Evolutionary conservation across 768 basidiomycete species (phyloP), one percentile per base, ranked within the genome.

Genomic region (Podaxis rugospora): DNA sequence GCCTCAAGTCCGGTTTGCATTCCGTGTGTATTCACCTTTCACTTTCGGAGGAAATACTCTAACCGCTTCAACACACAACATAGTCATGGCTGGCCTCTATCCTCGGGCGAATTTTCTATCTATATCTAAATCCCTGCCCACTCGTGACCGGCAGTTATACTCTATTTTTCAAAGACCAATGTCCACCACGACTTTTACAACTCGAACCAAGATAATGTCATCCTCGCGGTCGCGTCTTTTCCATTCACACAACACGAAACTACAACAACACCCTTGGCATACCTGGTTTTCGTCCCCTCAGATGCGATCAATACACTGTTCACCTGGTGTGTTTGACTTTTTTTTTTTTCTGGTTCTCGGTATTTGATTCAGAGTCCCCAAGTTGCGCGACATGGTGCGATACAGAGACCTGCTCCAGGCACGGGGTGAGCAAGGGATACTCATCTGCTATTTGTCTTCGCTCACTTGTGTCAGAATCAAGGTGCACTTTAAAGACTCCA

Each of bases 401-500:
- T 66, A 5, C 27, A 61, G 10, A 27, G 65, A n/a, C 65, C 65
- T 13, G 60, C 55, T 5, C 62, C 62, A 39, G 65, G 65, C 18
- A 66, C 65, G 36, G 65, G 65, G 65, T 66, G 51, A 57, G 65
- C 47, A 27, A 3, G 1, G 27, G 1, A 25, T 14, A 28, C 35
- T 27, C n/a, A 6, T n/a, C 0, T 7, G 14, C 42, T 25, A 21
- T 25, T 42, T 42, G 6, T 0, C 7, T 39, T n/a, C 18, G 2
- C 42, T 39, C 35, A 47, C 16, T 21, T 32, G 32, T 18, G 36
- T n/a, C 66, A 98, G 95, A 14, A 87, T 98, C 67, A 95, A 88
- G 67, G 76, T 98, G 11, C 87, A 91, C 69, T 99, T 96, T 79
- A 87, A 90, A 64, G 93, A 96, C 71, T 80, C 92, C 7, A 93